Percentiles rank a stretch among this genome's conserved stretches.
Evolutionary conservation across 202 grass and related monocot genomes (phyloP).

Genomic region (Eragrostis tef): DNA sequence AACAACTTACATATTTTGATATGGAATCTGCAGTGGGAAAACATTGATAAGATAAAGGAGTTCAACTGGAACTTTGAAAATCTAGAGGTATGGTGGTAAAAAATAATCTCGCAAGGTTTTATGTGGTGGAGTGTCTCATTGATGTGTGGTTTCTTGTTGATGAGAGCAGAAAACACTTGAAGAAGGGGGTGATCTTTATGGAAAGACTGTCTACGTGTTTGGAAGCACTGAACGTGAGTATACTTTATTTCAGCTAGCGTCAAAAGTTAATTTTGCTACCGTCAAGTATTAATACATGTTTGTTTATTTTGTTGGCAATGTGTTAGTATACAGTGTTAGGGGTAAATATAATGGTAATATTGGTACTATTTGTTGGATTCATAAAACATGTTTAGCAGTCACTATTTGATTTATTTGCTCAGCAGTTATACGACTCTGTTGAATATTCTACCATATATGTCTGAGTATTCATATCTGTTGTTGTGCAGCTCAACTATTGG

Average conservation of each 20-base stretch:
- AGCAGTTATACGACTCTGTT: slow-evolving; percentile 8
- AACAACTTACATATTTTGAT: slow-evolving; percentile 14
- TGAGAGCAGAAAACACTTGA: slow-evolving; percentile 74
- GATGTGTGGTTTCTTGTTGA: slow-evolving; percentile 31
- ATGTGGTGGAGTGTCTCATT: not conserved
- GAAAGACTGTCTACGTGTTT: slow-evolving; percentile 88
- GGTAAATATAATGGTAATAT: not conserved
- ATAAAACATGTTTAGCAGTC: not conserved
- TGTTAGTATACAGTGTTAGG: slow-evolving; percentile 10
- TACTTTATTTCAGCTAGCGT: slow-evolving; percentile 2
- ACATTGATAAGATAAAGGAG: slow-evolving; percentile 84
- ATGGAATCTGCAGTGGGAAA: slow-evolving; percentile 74
- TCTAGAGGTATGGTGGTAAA: slow-evolving; percentile 66
- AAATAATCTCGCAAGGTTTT: not conserved
- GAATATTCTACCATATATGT: slow-evolving; percentile 18
- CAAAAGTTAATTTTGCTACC: slow-evolving; percentile 2
- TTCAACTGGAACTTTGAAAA: slow-evolving; percentile 92
- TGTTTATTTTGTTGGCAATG: no score
- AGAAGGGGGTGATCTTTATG: slow-evolving; percentile 74
- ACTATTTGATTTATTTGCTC: not conserved
- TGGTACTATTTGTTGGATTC: not conserved
- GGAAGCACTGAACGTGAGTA: slow-evolving; percentile 86
- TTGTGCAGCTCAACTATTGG: slow-evolving; percentile 75
- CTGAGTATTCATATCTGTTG: slow-evolving; percentile 40
- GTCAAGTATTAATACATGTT: no score